Conservation (phyloP, 2,329 filamentous ascomycete species). For the Westerdykella sp. region DNA sequence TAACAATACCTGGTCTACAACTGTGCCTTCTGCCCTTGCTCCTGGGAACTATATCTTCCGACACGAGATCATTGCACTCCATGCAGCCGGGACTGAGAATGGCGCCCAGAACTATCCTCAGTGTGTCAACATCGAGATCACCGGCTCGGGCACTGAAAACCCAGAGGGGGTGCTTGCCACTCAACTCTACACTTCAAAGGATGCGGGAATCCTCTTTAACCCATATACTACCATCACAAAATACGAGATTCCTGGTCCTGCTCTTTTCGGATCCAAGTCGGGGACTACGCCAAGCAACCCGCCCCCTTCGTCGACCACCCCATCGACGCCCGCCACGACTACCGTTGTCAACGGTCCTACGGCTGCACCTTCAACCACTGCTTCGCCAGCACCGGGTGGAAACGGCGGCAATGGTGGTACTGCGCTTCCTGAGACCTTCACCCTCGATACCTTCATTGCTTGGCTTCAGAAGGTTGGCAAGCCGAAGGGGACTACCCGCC, state of each 20-base stretch:
- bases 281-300: slow-evolving; percentile 11
- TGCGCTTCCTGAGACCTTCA: slow-evolving; percentile 27
- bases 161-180: slow-evolving; percentile 47
- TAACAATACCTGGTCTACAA: slow-evolving; percentile 46
- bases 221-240: slow-evolving; percentile 31
- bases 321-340: slow-evolving; percentile 3
- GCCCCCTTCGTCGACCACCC: slow-evolving; percentile 3
- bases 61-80: slow-evolving; percentile 50
- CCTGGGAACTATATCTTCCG: slow-evolving; percentile 51
- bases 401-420: slow-evolving; percentile 7
- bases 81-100: slow-evolving; percentile 39
- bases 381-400: slow-evolving; percentile 5
- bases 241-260: slow-evolving; percentile 43
- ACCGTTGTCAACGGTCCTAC: slow-evolving; percentile 1
- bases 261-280: slow-evolving; percentile 23
- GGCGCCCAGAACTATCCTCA: slow-evolving; percentile 51
- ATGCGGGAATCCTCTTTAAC: slow-evolving; percentile 41
- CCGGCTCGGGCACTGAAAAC: slow-evolving; percentile 41
- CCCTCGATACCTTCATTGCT: slow-evolving; percentile 28
- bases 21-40: slow-evolving; percentile 41
- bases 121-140: slow-evolving; percentile 48
- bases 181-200: slow-evolving; percentile 40
- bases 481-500: slow-evolving; percentile 16
- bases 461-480: slow-evolving; percentile 25
- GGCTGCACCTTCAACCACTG: slow-evolving; percentile 3